phyloP scores from a whole-genome alignment of 2,329 filamentous ascomycete genomes.

The Dichotomopilus funicola region DNA sequence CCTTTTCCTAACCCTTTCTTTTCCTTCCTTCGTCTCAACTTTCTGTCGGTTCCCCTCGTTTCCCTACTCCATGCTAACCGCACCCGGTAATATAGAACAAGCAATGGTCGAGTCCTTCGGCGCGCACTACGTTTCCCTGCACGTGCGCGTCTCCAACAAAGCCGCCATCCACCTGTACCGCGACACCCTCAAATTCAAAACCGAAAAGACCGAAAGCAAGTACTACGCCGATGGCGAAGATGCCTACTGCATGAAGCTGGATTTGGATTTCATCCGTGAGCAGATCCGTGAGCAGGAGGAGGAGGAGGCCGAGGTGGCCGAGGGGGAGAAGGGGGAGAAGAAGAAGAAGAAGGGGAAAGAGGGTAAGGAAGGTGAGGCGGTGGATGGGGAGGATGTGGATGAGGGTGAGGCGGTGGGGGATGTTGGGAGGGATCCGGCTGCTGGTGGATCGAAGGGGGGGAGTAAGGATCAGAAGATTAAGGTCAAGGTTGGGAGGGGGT shows the following conservation, averaged over 20 bases:
- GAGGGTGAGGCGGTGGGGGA: conserved; percentile 56
- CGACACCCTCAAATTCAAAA: conserved; percentile 82
- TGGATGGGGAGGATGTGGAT: conserved; percentile 19
- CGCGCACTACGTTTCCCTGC: conserved; percentile 87
- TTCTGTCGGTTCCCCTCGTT: too few relatives aligned
- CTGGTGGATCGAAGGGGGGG: neutral
- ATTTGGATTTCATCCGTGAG: conserved; percentile 58
- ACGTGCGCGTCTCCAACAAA: conserved; percentile 89
- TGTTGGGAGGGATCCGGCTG: conserved; percentile 44
- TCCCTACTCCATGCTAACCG: neutral
- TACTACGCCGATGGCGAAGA: conserved; percentile 99
- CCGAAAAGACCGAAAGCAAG: conserved; percentile 77
- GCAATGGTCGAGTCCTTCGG: conserved; percentile 95
- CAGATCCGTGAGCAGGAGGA: conserved; percentile 38
- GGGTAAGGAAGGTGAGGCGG: conserved; percentile 34
- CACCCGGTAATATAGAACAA: conserved; percentile 52
- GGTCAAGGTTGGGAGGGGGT: conserved; percentile 72
- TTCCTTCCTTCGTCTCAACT: neutral
- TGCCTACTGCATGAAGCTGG: conserved; percentile 87
- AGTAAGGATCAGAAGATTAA: conserved; percentile 58
- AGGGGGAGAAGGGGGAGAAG: conserved; percentile 7
- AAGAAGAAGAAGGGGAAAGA: neutral
- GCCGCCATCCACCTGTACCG: conserved; percentile 90
- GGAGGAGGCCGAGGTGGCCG: conserved; percentile 12
- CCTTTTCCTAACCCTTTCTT: conserved; percentile 5